Base-by-base conservation (phyloP, 2,329 filamentous ascomycete genomes). In the Cladosporium halotolerans region DNA sequence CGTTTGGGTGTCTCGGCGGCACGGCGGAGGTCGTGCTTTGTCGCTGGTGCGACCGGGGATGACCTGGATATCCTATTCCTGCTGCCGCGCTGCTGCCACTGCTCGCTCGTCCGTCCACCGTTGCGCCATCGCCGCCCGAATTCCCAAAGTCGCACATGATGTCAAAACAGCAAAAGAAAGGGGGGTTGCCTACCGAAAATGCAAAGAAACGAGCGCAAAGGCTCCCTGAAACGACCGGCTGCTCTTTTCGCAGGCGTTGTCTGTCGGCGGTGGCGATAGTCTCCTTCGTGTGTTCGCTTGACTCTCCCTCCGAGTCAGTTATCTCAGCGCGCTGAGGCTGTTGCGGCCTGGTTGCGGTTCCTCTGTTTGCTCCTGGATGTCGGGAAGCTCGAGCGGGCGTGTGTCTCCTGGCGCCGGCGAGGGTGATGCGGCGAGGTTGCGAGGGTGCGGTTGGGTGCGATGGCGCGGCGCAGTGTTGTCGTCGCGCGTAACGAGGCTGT, bases 171-270 rank as follows among this genome's bases (percentile, higher is more conserved):
- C 9, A n/a, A 14, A 31, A 44, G 3, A 54, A 48, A 39, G 52
- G 38, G 31, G 42, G 39, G 44, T 54, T 52, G 38, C 19, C 33
- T 64, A 64, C 62, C 60, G 62, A 63, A 61, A 60, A 58, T 58
- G 57, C 48, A 51, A 59, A 46, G 53, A 55, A 53, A 58, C 56
- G 63, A 66, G 63, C 63, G 59, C 64, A 60, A 60, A 62, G 63
- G 63, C 63, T 63, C 63, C 58, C 45, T 46, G 38, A 53, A 50
- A 54, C 55, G 45, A 51, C 48, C 45, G 44, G 28, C 48, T 53
- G 58, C 55, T 54, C 53, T 44, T 45, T 53, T 57, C 53, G 51
- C 51, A 42, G 45, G 52, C 45, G 50, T 54, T 34, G 39, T 43
- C 38, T 44, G 40, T 53, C 34, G 32, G 45, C 45, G 32, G 32